Percentiles rank a stretch among this genome's conserved stretches.
Evolutionary conservation across 139 green algal genomes (phyloP).

Genomic region (Coccomyxa sp.): DNA sequence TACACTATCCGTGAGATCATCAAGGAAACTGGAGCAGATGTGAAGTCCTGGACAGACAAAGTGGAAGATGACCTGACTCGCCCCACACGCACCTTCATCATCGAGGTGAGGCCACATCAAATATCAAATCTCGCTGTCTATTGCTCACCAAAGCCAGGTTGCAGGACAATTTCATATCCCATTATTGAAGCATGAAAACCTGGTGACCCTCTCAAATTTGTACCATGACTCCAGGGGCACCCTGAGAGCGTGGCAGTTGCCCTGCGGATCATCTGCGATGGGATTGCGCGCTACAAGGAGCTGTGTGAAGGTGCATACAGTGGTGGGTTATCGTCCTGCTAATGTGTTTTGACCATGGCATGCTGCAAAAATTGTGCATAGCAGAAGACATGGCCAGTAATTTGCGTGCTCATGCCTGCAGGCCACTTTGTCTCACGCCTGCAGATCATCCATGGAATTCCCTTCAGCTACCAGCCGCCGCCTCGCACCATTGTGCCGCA

Average conservation of each 20-base stretch:
- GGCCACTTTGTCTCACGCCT: conserved; percentile 68
- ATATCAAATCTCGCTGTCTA: too few species aligned
- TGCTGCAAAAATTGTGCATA: neutral
- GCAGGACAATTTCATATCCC: neutral
- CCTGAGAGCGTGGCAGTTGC: conserved; percentile 27
- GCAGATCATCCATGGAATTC: conserved; percentile 72
- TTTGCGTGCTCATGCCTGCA: conserved; percentile 15
- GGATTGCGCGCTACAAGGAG: conserved; percentile 85
- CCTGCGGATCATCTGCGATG: conserved; percentile 62
- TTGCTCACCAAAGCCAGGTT: neutral
- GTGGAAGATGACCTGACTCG: conserved; percentile 1
- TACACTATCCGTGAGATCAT: conserved; percentile 75
- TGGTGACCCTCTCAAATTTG: neutral
- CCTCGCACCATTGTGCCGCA: conserved; percentile 67
- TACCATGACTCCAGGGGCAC: neutral
- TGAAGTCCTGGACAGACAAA: conserved; percentile 77
- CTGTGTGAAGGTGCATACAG: conserved; percentile 74
- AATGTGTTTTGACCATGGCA: neutral
- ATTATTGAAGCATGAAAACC: neutral
- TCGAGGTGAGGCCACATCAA: conserved; percentile 31
- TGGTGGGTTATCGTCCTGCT: conserved; percentile 24
- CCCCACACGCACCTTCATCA: conserved; percentile 52
- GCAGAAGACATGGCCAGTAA: neutral
- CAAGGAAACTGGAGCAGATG: conserved; percentile 55
- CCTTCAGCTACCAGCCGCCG: conserved; percentile 87